Evolutionary conservation across 73 alveolate species (phyloP), one percentile per base, ranked within the genome.

Genomic region (Loxodes magnus): DNA sequence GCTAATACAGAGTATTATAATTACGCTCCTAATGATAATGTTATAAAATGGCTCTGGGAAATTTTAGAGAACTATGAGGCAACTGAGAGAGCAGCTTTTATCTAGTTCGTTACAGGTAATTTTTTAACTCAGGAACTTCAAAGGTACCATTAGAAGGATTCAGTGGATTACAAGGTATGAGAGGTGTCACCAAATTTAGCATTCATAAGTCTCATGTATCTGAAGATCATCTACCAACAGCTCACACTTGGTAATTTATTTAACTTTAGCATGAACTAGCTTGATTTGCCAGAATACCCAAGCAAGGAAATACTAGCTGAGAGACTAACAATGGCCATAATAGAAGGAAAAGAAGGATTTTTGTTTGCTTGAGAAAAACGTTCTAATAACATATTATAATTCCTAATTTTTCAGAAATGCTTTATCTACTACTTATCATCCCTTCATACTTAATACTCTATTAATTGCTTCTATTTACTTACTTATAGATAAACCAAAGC

Each of bases 101-200:
- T 92, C 35, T 88, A 88, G 39, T 92, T 92, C 67, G 97, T 92
- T 1, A 83, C 95, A 7, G 82, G 82, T n/a, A n/a, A n/a, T n/a
- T n/a, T 66, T 87, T 87, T 50, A 94, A 79, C n/a, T 73, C 96
- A 25, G 98, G 99, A 23, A 81, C 96, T 25, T 79, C 96, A 20
- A 87, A 88, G 48, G 98, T 94, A 20, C 99, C 99, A 10, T 68
- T 94, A 30, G 99, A 92, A 36, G 99, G 99, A 51, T 94, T 94
- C 61, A 82, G 76, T 64, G 94, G 85, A 12, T 55, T 92, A 43
- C 84, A 67, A 50, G 99, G 99, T 24, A 92, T 92, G 85, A 63
- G 96, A 9, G 99, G 99, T 23, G 88, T 90, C 22, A 86, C 87
- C 79, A 88, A 84, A 64, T 84, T 92, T 85, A 77, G 78, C 27